Evolutionary conservation across 495 filamentous ascomycete species (phyloP).

Genomic region (Corynascus novoguineensis): DNA sequence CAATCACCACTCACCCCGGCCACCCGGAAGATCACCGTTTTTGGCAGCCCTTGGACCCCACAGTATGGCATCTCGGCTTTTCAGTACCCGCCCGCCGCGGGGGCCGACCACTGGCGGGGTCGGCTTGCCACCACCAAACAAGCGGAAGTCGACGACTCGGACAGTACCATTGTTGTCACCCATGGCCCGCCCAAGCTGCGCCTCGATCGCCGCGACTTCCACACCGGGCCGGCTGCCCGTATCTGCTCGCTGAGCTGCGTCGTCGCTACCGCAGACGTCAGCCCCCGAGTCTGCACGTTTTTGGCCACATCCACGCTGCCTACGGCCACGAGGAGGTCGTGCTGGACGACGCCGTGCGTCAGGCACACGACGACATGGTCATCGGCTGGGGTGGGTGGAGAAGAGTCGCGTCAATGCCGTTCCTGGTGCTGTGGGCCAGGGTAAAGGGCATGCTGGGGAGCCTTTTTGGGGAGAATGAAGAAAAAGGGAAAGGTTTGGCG

Average conservation of each 20-base stretch:
- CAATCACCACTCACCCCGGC: neutral
- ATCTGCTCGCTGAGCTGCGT: neutral
- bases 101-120: neutral
- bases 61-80: slow-evolving; percentile 9
- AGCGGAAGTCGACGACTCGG: neutral
- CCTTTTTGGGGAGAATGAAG: neutral
- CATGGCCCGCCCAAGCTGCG: slow-evolving; percentile 3
- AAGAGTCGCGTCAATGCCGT: neutral
- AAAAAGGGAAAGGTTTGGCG: neutral
- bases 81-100: neutral
- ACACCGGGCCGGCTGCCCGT: slow-evolving; percentile 7
- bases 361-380: slow-evolving; percentile 4
- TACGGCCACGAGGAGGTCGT: slow-evolving; percentile 4
- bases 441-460: neutral
- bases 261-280: neutral
- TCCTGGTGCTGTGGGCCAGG: neutral
- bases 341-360: neutral
- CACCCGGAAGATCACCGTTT: slow-evolving; percentile 2
- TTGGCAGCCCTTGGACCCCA: slow-evolving; percentile 14
- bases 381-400: slow-evolving; percentile 7
- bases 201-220: slow-evolving; percentile 8
- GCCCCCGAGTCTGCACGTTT: slow-evolving; percentile 12
- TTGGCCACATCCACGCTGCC: slow-evolving; percentile 7
- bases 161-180: neutral
- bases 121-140: neutral